Conservation (phyloP, 2,329 filamentous ascomycete genomes). For the Exophiala sideris region DNA sequence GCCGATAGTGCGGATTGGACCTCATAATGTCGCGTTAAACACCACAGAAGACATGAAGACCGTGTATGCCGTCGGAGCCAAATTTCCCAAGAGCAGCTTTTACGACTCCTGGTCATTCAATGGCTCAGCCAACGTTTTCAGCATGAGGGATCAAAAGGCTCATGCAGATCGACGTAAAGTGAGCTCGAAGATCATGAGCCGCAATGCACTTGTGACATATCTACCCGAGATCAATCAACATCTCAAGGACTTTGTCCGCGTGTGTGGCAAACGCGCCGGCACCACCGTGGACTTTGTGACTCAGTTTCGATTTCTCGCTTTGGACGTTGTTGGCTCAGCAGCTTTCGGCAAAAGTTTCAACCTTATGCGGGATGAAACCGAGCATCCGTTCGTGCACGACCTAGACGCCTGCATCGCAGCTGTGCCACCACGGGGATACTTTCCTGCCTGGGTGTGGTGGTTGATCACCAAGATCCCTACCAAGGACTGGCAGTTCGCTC, state of each 20-base stretch:
- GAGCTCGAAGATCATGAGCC: background rate
- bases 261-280: background rate
- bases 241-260: background rate
- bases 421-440: background rate
- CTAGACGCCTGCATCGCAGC: background rate
- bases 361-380: background rate
- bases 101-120: background rate
- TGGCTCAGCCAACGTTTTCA: background rate
- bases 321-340: background rate
- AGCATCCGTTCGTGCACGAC: background rate
- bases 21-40: background rate
- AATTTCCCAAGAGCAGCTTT: background rate
- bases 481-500: background rate
- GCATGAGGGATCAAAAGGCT: background rate
- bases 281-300: background rate
- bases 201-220: background rate
- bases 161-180: background rate
- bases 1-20: background rate
- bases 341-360: background rate
- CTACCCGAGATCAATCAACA: background rate
- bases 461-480: background rate
- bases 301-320: background rate
- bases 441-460: background rate
- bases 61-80: background rate
- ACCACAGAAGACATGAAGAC: background rate